A percentile compares a stretch with the other conserved stretches of the same genome.
Conservation (phyloP, 441 rosid species). For the Hypseocharis bilobata region DNA sequence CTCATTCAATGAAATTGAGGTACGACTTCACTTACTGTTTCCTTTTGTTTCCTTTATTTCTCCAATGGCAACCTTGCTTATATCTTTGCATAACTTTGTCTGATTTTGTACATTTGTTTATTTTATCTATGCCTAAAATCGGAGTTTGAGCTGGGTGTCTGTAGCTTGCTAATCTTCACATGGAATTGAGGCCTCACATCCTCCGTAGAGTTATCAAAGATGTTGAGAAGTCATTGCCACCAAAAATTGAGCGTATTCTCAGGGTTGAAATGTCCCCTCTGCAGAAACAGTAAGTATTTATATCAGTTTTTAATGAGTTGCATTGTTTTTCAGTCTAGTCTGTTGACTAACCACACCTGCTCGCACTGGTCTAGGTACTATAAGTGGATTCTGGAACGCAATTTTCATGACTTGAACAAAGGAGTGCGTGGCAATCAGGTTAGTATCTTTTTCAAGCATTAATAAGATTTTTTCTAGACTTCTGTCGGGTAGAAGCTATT, state of each 20-base stretch:
- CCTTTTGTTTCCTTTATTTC: slow-evolving; percentile 12
- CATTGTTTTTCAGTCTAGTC: neutral
- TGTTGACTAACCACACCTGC: neutral
- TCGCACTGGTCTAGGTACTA: slow-evolving; percentile 57
- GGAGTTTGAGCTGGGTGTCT: slow-evolving; percentile 19
- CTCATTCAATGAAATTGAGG: slow-evolving; percentile 94
- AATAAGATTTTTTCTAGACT: neutral
- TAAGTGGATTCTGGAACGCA: slow-evolving; percentile 98
- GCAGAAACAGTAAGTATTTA: slow-evolving; percentile 77
- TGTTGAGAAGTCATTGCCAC: slow-evolving; percentile 97
- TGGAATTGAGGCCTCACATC: slow-evolving; percentile 97
- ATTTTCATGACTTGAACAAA: slow-evolving; percentile 93
- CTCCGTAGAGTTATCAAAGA: slow-evolving; percentile 97
- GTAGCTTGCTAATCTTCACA: slow-evolving; percentile 95
- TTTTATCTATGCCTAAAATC: slow-evolving; percentile 14
- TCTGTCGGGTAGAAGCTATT: neutral
- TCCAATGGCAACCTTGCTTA: neutral
- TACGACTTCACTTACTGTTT: no score
- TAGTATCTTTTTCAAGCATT: slow-evolving; percentile 19
- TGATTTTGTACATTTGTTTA: slow-evolving; percentile 17
- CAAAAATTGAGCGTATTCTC: slow-evolving; percentile 95
- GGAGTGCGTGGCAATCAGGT: slow-evolving; percentile 99
- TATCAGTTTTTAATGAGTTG: slow-evolving; percentile 15
- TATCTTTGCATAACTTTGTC: neutral
- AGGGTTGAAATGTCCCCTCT: slow-evolving; percentile 99